Base-by-base conservation (phyloP, 257 asterid species). In the Apocynum venetum region DNA sequence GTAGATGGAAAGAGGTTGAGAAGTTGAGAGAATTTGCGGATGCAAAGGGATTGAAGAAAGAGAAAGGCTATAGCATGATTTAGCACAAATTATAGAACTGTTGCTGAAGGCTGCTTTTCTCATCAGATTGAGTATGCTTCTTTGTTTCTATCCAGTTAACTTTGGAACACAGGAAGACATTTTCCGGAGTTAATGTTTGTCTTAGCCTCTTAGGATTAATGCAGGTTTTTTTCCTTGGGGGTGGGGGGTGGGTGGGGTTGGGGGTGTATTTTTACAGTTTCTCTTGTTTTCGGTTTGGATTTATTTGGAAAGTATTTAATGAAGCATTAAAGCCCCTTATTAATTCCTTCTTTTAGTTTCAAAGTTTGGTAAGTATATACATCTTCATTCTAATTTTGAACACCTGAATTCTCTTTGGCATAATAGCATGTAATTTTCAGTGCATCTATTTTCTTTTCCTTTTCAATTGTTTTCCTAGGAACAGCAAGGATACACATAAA, bases 1-100 rank as follows among this genome's bases (percentile, higher is more conserved):
- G 95, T 71, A 83, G 90, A 82, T 93, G 96, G 96, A 84, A 88
- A 70, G 93, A 88, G 63, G 96, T 87, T 13, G 95, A 88, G 82
- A 83, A 82, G 83, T 79, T 87, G 86, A 88, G 97, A 77, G 84
- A 82, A 71, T 53, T 84, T 74, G 71, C 90, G 8, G 86, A 82
- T 69, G 77, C 79, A 60, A 87, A 83, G 73, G 82, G 85, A 49
- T 35, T 87, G 83, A 89, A 88, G 87, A 90, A 91, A 84, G 84
- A 82, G 78, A 85, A 57, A 71, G 95, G 90, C 60, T 88, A 82
- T 81, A 90, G 97, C 86, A 61, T 84, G 35, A 80, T 83, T 77
- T 72, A 52, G 20, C 51, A 14, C 17, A 51, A 48, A 51, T 17
- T 14, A 20, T 6, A 8, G 36, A 11, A 51, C 69, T 43, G 35